Evolutionary conservation across 2,329 filamentous ascomycete species (phyloP).

Genomic region (Colletotrichum cereale): DNA sequence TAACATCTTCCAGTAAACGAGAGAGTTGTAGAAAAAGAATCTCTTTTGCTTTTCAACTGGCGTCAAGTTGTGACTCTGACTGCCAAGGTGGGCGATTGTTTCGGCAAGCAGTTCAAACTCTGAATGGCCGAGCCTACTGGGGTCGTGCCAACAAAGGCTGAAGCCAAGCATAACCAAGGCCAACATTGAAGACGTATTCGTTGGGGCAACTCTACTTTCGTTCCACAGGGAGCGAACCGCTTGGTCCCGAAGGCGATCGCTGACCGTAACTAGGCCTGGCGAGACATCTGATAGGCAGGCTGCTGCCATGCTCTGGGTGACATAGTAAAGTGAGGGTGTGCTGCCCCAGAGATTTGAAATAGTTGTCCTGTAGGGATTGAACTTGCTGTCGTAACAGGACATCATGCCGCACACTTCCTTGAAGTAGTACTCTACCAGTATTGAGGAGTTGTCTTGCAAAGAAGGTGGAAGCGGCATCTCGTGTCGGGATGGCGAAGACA

Average conservation of each 20-base stretch:
- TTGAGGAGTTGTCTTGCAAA: constrained; percentile 54
- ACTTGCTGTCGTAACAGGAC: constrained; percentile 73
- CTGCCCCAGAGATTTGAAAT: constrained; percentile 60
- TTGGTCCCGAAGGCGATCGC: constrained; percentile 63
- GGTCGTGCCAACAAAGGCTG: constrained; percentile 71
- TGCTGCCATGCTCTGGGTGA: constrained; percentile 45
- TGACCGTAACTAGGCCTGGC: constrained; percentile 55
- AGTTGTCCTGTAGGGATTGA: constrained; percentile 72
- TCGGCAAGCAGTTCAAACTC: constrained; percentile 21
- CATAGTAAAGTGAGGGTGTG: constrained; percentile 41
- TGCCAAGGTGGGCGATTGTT: neutral
- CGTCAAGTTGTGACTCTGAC: constrained; percentile 20
- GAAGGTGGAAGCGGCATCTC: neutral
- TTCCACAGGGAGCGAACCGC: constrained; percentile 63
- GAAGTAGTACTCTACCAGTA: constrained; percentile 74
- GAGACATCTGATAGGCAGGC: constrained; percentile 48
- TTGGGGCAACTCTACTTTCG: constrained; percentile 59
- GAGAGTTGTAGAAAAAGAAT: constrained; percentile 46
- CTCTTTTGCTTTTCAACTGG: constrained; percentile 43
- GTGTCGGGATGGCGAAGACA: neutral
- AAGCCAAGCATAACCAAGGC: constrained; percentile 70
- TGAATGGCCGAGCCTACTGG: constrained; percentile 62
- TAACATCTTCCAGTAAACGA: constrained; percentile 47
- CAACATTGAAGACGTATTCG: constrained; percentile 68
- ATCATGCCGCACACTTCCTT: constrained; percentile 71